These are phyloP conservation scores for Actinomortierella ambigua DNA, from an alignment of 371 early-diverging fungal genomes.

Conservation along the genomic window DNA sequence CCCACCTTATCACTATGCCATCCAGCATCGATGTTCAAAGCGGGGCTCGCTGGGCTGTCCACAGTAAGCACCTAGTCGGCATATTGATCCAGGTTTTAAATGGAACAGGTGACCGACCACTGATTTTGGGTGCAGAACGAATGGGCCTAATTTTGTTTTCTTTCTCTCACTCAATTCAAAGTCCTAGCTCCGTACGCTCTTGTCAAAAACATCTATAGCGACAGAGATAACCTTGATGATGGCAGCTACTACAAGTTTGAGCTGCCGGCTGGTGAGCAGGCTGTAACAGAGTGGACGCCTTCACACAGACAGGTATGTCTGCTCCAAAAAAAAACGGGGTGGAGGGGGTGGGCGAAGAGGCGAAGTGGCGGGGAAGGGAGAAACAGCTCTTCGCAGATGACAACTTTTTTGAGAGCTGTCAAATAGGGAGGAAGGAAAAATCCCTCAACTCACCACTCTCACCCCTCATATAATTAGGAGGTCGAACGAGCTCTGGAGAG, in stretches of 20 bases:
- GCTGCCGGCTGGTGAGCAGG: constrained; percentile 9
- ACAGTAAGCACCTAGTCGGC: constrained; percentile 13
- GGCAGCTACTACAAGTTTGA: constrained; percentile 25
- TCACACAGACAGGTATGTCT: constrained; percentile 20
- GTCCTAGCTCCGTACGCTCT: constrained; percentile 27
- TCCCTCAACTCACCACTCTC: neutral
- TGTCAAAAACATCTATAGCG: constrained; percentile 18
- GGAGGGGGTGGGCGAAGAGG: too few species aligned
- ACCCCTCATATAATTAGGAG: constrained; percentile 4
- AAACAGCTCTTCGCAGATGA: too few species aligned
- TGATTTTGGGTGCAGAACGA: neutral
- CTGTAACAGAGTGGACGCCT: constrained; percentile 38
- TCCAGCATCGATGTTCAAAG: too few species aligned
- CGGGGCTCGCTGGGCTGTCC: constrained; percentile 24
- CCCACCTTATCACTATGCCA: too few species aligned
- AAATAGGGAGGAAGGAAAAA: neutral
- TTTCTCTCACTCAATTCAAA: neutral
- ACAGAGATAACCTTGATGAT: constrained; percentile 22
- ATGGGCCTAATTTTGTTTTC: neutral
- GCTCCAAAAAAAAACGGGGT: too few species aligned
- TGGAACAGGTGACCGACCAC: too few species aligned
- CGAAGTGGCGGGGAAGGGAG: too few species aligned
- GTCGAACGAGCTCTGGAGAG: constrained; percentile 19
- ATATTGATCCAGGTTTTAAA: neutral
- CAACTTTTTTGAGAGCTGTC: neutral